Conservation (phyloP, 1,284 basidiomycete genomes). For the Tranzscheliella williamsii region DNA sequence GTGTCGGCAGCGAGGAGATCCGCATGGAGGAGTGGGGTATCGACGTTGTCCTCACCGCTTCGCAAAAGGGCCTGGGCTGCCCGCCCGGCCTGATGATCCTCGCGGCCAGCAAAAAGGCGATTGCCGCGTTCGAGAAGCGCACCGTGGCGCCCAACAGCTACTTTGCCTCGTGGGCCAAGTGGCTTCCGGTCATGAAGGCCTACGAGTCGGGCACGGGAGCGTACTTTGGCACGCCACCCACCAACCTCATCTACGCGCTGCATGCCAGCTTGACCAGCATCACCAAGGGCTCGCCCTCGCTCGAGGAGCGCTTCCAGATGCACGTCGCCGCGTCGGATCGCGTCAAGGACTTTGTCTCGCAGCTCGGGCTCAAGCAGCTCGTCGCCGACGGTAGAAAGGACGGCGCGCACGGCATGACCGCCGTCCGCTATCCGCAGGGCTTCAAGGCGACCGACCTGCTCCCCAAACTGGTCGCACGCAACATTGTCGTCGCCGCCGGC, state of each 20-base stretch:
- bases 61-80: constrained; percentile 91
- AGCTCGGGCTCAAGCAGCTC: constrained; percentile 69
- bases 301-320: constrained; percentile 77
- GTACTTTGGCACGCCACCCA: constrained; percentile 66
- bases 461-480: constrained; percentile 68
- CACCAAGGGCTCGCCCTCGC: constrained; percentile 65
- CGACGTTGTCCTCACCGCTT: constrained; percentile 85
- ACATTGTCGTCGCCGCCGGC: constrained; percentile 84
- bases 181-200: constrained; percentile 60
- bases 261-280: constrained; percentile 78
- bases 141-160: constrained; percentile 75
- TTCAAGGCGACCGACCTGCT: constrained; percentile 50
- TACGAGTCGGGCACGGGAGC: constrained; percentile 57
- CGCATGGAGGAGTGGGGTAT: constrained; percentile 88
- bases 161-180: constrained; percentile 70
- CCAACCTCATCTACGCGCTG: constrained; percentile 91
- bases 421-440: constrained; percentile 56
- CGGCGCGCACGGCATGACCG: constrained; percentile 60
- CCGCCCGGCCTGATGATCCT: constrained; percentile 93
- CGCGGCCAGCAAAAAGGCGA: constrained; percentile 77
- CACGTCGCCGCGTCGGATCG: constrained; percentile 76
- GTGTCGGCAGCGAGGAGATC: constrained; percentile 94
- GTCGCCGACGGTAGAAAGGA: constrained; percentile 55
- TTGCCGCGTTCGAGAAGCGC: constrained; percentile 74
- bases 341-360: constrained; percentile 71